These are phyloP conservation scores for Purshia tridentata DNA, from an alignment of 306 rosid genomes.

Conservation along the genomic window DNA sequence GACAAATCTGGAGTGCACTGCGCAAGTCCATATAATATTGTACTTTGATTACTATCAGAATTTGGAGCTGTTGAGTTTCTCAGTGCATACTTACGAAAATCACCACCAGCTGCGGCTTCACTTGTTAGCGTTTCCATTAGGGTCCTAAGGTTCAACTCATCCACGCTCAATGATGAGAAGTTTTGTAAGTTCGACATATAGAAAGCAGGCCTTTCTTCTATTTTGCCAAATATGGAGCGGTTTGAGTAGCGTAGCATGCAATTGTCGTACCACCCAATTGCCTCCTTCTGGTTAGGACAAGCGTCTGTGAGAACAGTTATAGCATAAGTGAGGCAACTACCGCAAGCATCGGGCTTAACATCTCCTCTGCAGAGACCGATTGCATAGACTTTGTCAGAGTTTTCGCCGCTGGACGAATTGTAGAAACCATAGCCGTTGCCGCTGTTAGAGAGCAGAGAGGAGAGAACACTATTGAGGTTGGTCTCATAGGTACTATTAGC, in stretches of 20 bases:
- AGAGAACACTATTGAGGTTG: slow-evolving; percentile 13
- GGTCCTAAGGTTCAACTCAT: neutral
- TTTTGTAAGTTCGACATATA: accelerated
- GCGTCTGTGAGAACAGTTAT: neutral
- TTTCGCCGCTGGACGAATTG: slow-evolving; percentile 16
- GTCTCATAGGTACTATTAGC: neutral
- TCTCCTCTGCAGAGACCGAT: slow-evolving; percentile 31
- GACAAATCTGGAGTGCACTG: slow-evolving; percentile 32
- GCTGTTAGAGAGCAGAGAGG: neutral
- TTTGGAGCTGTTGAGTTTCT: neutral
- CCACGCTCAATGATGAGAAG: neutral
- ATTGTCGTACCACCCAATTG: slow-evolving; percentile 19
- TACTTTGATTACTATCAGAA: neutral
- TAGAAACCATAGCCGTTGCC: slow-evolving; percentile 6
- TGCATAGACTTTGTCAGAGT: slow-evolving; percentile 4
- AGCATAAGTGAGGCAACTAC: slow-evolving; percentile 9
- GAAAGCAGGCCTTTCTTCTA: neutral
- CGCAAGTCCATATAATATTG: slow-evolving; percentile 11
- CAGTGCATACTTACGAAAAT: slow-evolving; percentile 7
- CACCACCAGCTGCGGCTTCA: slow-evolving; percentile 11
- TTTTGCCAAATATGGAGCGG: neutral
- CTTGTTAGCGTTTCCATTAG: neutral
- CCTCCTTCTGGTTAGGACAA: slow-evolving; percentile 31
- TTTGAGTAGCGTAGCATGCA: slow-evolving; percentile 32
- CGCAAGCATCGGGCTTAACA: slow-evolving; percentile 4